These are phyloP conservation scores for Yarrowia hollandica DNA, from an alignment of 805 yeast genomes.

Conservation along the genomic window DNA sequence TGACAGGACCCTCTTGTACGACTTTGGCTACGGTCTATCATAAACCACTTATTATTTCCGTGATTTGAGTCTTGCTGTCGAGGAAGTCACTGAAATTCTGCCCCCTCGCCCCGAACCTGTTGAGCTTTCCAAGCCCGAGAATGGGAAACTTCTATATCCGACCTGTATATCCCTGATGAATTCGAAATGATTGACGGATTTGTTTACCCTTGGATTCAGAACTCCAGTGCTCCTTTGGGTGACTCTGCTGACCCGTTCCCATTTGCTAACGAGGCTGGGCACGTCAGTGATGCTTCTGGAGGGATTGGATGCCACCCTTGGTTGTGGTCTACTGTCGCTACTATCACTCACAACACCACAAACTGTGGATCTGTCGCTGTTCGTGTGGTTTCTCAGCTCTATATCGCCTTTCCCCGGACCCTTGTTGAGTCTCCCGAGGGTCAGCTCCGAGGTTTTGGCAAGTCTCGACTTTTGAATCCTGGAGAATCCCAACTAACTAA, in stretches of 20 bases:
- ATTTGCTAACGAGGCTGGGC: background rate
- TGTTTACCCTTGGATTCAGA: slow-evolving; percentile 49
- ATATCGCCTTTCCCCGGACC: slow-evolving; percentile 48
- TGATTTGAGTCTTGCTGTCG: slow-evolving; percentile 45
- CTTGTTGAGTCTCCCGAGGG: slow-evolving; percentile 51
- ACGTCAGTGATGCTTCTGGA: slow-evolving; percentile 43
- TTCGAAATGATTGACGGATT: slow-evolving; percentile 55
- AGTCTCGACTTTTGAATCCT: background rate
- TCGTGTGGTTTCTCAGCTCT: slow-evolving; percentile 53
- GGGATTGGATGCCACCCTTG: slow-evolving; percentile 60
- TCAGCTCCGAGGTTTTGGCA: slow-evolving; percentile 52
- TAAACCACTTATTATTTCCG: slow-evolving; percentile 48
- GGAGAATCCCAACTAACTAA: background rate
- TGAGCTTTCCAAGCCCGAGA: background rate
- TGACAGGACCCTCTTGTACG: slow-evolving; percentile 57
- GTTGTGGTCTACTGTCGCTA: slow-evolving; percentile 54
- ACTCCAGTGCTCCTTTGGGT: background rate
- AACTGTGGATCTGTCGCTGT: slow-evolving; percentile 52
- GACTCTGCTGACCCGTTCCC: background rate
- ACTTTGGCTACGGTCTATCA: slow-evolving; percentile 63
- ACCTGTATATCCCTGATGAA: slow-evolving; percentile 53
- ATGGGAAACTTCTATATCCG: slow-evolving; percentile 39
- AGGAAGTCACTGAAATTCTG: slow-evolving; percentile 49
- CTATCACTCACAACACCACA: slow-evolving; percentile 48
- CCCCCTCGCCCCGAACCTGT: slow-evolving; percentile 41